Base-by-base conservation (phyloP, 148 eudicot species). In the Fagopyrum tataricum region DNA sequence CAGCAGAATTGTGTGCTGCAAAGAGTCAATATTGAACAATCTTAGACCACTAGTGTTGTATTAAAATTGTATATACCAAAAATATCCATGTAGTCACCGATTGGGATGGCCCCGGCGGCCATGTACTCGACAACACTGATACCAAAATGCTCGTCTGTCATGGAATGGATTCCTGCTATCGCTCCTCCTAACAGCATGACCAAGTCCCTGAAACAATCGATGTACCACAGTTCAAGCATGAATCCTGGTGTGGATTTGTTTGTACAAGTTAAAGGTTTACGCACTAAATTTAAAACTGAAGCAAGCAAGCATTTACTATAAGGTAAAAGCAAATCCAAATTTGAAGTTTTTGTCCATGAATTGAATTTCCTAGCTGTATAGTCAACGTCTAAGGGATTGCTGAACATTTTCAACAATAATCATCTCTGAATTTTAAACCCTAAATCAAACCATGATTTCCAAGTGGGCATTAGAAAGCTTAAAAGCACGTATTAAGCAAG, bases 71-170 rank as follows among this genome's bases (percentile, higher is more conserved):
- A 6, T 2, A 3, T 23, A 39, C n/a, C n/a, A n/a, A 20, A 55
- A 55, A 26, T 14, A 52, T 52, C 17, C 8, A n/a, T 18, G 31
- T 41, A 20, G 85, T 44, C 64, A 92, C 99, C 99, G 43, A 96
- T 96, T 48, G 99, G 97, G 78, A 92, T 83, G 66, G 99, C 97
- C 55, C 97, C 99, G 69, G 99, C 90, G 51, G 97, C 99, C 96
- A 96, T 92, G 79, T 85, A 92, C 81, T 96, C 97, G 73, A 92
- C 99, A 21, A 96, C 92, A 78, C 96, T 78, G 53, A 92, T 96
- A 78, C 99, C 99, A 78, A 96, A 95, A 81, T 96, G 99, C 76
- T 96, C 96, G 78, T 96, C 99, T 9, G 79, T 86, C 99, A 92
- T 96, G 24, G 97, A 82, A 82, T 96, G 97, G 64, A 96, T 85